These are phyloP conservation scores for Uronychia binucleata DNA, from an alignment of 73 alveolate genomes.

Conservation along the genomic window DNA sequence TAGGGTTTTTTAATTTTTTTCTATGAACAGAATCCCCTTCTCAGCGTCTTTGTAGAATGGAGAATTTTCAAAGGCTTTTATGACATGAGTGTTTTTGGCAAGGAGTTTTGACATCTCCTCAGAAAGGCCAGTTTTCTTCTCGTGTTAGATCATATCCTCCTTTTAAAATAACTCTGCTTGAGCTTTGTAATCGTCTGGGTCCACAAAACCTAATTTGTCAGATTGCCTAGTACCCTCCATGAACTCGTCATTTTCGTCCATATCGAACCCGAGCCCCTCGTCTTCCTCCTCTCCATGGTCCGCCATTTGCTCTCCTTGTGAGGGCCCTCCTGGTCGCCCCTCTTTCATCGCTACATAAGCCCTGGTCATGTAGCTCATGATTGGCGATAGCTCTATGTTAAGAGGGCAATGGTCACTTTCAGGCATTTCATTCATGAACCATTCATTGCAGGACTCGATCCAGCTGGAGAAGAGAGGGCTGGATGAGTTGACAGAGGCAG, in stretches of 20 bases:
- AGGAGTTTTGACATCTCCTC: background rate
- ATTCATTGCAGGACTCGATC: background rate
- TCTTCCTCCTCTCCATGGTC: slow-evolving; percentile 3
- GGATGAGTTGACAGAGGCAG: background rate
- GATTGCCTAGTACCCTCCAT: background rate
- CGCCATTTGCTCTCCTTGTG: background rate
- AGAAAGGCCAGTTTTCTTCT: slow-evolving; percentile 23
- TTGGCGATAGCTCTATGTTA: background rate
- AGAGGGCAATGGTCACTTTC: background rate
- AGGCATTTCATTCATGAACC: background rate
- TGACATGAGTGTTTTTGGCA: slow-evolving; percentile 15
- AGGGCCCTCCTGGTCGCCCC: no score
- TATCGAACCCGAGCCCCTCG: slow-evolving; percentile 8
- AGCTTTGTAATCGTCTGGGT: background rate
- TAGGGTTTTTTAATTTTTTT: background rate
- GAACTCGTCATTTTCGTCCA: slow-evolving; percentile 18
- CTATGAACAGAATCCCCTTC: slow-evolving; percentile 27
- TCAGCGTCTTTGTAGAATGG: slow-evolving; percentile 26
- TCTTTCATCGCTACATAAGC: background rate
- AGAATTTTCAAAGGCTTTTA: slow-evolving; percentile 19
- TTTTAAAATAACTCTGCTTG: background rate
- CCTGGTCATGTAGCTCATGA: background rate
- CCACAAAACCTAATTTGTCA: background rate
- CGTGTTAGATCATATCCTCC: background rate
- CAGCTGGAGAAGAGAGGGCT: background rate